These are phyloP conservation scores for Podaxis sp. DNA, from an alignment of 768 basidiomycete species.

Conservation along the genomic window DNA sequence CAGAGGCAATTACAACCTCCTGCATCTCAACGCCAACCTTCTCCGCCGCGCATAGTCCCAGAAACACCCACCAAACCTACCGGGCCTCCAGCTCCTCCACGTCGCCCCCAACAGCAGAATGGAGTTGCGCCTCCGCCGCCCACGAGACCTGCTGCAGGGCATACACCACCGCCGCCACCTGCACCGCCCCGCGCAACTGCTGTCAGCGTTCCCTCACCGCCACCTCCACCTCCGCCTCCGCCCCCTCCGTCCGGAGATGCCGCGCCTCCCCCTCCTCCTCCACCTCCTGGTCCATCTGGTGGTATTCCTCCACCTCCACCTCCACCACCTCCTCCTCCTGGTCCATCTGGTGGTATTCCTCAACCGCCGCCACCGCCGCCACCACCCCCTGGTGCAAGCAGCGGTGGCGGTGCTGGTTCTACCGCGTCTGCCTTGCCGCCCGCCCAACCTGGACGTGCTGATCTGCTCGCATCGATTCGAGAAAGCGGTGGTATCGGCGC, in stretches of 20 bases:
- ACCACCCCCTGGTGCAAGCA: constrained; percentile 37
- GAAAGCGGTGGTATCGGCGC: constrained; percentile 76
- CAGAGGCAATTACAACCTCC: constrained; percentile 5
- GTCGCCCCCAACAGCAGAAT: constrained; percentile 30
- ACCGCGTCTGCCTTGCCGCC: constrained; percentile 38
- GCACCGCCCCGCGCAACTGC: constrained; percentile 36
- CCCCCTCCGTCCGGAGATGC: constrained; percentile 14
- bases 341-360: constrained; percentile 25
- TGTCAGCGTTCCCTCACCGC: constrained; percentile 9
- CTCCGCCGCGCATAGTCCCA: constrained; percentile 33
- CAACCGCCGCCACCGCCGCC: constrained; percentile 35
- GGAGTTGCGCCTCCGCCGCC: constrained; percentile 36
- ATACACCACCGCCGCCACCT: constrained; percentile 33
- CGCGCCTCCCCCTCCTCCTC: constrained; percentile 37
- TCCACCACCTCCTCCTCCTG: constrained; percentile 49
- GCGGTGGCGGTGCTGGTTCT: constrained; percentile 24
- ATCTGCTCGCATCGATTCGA: constrained; percentile 71
- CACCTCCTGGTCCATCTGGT: constrained; percentile 31
- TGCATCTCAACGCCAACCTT: constrained; percentile 25
- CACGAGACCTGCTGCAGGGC: constrained; percentile 27
- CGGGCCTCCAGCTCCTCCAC: constrained; percentile 31
- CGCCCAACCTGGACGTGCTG: constrained; percentile 58
- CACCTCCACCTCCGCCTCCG: constrained; percentile 36
- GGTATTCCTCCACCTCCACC: constrained; percentile 33
- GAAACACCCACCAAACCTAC: constrained; percentile 40